Conservation (phyloP, 1,284 basidiomycete genomes). For the Gymnopus androsaceus region DNA sequence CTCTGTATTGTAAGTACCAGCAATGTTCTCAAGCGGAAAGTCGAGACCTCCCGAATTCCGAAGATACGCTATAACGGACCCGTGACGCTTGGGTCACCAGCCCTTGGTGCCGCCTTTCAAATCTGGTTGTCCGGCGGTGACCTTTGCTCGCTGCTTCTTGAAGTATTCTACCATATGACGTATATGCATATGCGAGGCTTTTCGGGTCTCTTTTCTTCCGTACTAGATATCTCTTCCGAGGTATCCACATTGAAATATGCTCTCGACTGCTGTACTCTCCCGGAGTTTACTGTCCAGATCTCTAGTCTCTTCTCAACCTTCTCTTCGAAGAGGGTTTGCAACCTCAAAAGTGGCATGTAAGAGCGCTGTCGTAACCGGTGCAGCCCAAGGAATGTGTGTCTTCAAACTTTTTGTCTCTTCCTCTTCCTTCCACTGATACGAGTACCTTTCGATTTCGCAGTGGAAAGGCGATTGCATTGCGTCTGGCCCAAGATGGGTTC, state of each 20-base stretch:
- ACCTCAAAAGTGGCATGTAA: not conserved
- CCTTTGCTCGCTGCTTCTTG: too few relatives aligned
- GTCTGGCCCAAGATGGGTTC: constrained; percentile 15
- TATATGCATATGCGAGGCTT: not conserved
- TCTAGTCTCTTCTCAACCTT: not conserved
- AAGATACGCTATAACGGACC: too few relatives aligned
- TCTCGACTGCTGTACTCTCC: not conserved
- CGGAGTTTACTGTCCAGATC: not conserved
- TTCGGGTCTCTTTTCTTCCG: not conserved
- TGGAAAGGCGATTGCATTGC: constrained; percentile 15
- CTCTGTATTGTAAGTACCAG: too few relatives aligned
- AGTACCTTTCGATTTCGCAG: not conserved
- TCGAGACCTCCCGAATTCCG: too few relatives aligned
- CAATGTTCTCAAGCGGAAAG: too few relatives aligned
- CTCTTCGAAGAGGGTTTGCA: not conserved
- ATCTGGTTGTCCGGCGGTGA: too few relatives aligned
- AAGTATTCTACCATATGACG: too few relatives aligned
- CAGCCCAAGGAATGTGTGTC: constrained; percentile 17
- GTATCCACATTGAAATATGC: not conserved
- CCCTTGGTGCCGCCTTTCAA: too few relatives aligned
- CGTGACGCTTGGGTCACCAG: too few relatives aligned
- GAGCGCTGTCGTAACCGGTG: constrained; percentile 15
- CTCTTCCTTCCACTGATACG: not conserved
- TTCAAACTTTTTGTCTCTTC: not conserved
- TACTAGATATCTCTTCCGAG: not conserved